Conservation (phyloP, 306 rosid genomes). For the Nissolia schottii region DNA sequence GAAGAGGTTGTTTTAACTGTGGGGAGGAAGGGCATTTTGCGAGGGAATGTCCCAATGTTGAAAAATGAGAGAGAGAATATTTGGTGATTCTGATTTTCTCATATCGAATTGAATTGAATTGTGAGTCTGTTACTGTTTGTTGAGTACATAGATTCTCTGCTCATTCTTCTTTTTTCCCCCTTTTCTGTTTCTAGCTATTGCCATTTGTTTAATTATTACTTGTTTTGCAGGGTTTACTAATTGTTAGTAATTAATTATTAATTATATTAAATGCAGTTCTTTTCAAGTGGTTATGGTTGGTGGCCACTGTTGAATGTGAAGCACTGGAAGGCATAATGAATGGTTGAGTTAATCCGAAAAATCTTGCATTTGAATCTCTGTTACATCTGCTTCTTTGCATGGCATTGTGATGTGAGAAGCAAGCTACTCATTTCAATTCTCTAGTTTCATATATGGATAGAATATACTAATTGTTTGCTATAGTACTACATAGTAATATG, state of each 20-base stretch:
- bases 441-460: slow-evolving; percentile 3
- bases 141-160: slow-evolving; percentile 26
- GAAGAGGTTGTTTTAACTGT: slow-evolving; percentile 57
- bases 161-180: not conserved
- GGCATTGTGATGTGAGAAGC: not conserved
- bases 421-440: not conserved
- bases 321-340: not conserved
- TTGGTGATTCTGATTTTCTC: not conserved
- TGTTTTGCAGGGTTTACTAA: slow-evolving; percentile 27
- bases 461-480: slow-evolving; percentile 7
- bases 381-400: not conserved
- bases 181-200: slow-evolving; percentile 19
- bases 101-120: not conserved
- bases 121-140: slow-evolving; percentile 1
- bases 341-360: not conserved
- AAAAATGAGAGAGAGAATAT: slow-evolving; percentile 28
- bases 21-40: slow-evolving; percentile 87
- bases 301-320: not conserved
- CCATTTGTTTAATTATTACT: slow-evolving; percentile 13
- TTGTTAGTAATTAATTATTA: slow-evolving; percentile 14
- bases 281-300: not conserved
- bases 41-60: slow-evolving; percentile 54
- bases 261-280: not conserved
- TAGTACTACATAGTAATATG: not conserved
- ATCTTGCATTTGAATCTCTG: not conserved